Evolutionary conservation across 1,284 basidiomycete genomes (phyloP), one percentile per base, ranked within the genome.

Genomic region (Binderoboletus segoi): DNA sequence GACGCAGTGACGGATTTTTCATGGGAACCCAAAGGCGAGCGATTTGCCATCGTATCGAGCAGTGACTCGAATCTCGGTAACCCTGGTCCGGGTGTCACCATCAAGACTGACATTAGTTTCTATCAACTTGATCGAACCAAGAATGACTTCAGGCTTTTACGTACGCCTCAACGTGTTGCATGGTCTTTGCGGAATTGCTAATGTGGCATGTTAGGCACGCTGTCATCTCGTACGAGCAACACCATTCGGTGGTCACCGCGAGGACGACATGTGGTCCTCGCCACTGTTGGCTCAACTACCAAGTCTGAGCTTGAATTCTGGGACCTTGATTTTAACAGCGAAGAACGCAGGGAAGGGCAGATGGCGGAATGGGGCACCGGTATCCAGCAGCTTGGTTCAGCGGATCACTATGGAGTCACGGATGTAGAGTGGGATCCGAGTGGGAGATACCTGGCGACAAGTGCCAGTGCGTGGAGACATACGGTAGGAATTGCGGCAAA

Each of bases 261-360:
- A 54, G 97, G 97, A 52, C 89, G 97, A 51, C 94, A 98, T 77
- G 91, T 98, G 56, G 92, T 98, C 48, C 85, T 98, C 56, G 96
- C 95, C 20, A 98, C 96, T 43, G 90, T 99, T 54, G 97, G 96
- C 44, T 96, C 94, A 18, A 89, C 92, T 23, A 88, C 86, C 67
- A 99, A 99, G 80, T 99, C 93, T 33, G 97, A 99, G 74, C 83
- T 99, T 40, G 96, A 99, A 73, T 99, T 98, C 79, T 99, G 94
- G 94, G 97, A 99, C 75, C 84, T 98, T 51, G 97, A 99, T 77
- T 97, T 96, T 73, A 88, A 82, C 63, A 81, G 77, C 26, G 92
- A 93, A 62, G 93, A 94, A 46, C 83, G 83, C 48, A 82, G 88
- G 66, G 84, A 86, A 59, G 81, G 82, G 24, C 80, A 84, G 64